Conservation (phyloP, 2,329 filamentous ascomycete genomes). For the Alternaria dauci region DNA sequence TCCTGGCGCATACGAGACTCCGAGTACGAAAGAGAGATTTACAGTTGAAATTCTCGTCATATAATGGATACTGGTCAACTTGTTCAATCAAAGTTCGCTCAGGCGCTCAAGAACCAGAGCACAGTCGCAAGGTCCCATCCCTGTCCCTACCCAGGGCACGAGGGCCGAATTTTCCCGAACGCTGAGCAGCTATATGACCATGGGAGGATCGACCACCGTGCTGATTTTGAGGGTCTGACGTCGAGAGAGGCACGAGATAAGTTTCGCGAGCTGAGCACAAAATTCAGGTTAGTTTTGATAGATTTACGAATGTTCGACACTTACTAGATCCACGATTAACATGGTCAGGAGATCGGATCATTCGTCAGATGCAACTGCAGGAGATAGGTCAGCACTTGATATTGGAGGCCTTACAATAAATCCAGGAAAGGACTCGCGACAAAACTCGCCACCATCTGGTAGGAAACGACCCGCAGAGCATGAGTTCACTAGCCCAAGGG, state of each 20-base stretch:
- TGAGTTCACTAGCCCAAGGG: constrained; percentile 35
- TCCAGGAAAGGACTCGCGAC: constrained; percentile 25
- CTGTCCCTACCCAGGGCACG: constrained; percentile 43
- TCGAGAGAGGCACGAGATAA: constrained; percentile 32
- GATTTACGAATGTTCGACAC: not conserved
- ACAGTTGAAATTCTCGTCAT: constrained; percentile 3
- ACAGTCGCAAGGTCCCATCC: constrained; percentile 26
- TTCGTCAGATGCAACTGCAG: constrained; percentile 38
- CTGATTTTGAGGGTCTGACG: constrained; percentile 29
- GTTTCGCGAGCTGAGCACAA: constrained; percentile 33
- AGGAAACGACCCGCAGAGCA: constrained; percentile 43
- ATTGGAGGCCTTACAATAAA: constrained; percentile 41
- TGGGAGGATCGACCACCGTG: constrained; percentile 37
- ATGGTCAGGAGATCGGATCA: constrained; percentile 30
- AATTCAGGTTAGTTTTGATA: constrained; percentile 23
- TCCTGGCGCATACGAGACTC: not conserved
- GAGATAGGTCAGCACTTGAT: constrained; percentile 41
- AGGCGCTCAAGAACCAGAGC: constrained; percentile 38
- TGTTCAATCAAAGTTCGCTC: constrained; percentile 38
- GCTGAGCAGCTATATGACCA: constrained; percentile 38
- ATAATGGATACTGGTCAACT: constrained; percentile 32
- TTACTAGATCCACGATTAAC: constrained; percentile 13
- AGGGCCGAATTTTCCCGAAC: constrained; percentile 41
- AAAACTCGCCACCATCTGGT: constrained; percentile 34
- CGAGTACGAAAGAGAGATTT: not conserved